These are phyloP conservation scores for Saccharomycopsis fibuligera DNA, from an alignment of 805 yeast genomes.

Conservation along the genomic window DNA sequence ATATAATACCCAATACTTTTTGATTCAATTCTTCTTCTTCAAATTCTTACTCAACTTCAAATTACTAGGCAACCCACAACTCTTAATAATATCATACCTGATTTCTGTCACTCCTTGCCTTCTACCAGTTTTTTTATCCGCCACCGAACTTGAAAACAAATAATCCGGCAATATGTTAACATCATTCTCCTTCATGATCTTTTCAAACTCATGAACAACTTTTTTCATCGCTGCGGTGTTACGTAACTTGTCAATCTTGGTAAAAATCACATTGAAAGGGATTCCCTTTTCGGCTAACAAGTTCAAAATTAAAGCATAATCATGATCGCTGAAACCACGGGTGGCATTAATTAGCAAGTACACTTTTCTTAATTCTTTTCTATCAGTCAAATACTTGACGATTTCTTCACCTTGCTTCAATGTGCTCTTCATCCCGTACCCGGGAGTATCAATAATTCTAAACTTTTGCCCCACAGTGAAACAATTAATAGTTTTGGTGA, in stretches of 20 bases:
- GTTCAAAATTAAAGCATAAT: conserved; percentile 42
- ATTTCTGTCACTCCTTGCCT: conserved; percentile 19
- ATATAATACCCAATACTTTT: not conserved
- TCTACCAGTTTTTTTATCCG: not conserved
- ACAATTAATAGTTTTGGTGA: conserved; percentile 58
- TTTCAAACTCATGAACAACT: conserved; percentile 33
- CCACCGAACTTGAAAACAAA: conserved; percentile 12
- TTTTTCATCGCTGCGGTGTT: conserved; percentile 21
- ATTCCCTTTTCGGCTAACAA: conserved; percentile 48
- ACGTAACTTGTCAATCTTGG: conserved; percentile 61
- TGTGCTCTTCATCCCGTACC: conserved; percentile 73
- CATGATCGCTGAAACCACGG: conserved; percentile 54
- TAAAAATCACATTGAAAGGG: conserved; percentile 68
- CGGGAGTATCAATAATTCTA: conserved; percentile 79
- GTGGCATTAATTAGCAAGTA: conserved; percentile 57
- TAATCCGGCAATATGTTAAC: conserved; percentile 16
- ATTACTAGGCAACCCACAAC: conserved; percentile 14
- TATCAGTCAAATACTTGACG: conserved; percentile 49
- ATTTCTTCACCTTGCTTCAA: conserved; percentile 64
- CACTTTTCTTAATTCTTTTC: conserved; percentile 50
- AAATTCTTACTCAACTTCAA: conserved; percentile 10
- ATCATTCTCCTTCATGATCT: conserved; percentile 32
- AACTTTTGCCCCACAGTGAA: conserved; percentile 55
- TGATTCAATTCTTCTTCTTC: conserved; percentile 7
- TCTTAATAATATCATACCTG: conserved; percentile 14